Conservation (phyloP, 2,329 filamentous ascomycete genomes). For the Arthrinium phaeospermum region DNA sequence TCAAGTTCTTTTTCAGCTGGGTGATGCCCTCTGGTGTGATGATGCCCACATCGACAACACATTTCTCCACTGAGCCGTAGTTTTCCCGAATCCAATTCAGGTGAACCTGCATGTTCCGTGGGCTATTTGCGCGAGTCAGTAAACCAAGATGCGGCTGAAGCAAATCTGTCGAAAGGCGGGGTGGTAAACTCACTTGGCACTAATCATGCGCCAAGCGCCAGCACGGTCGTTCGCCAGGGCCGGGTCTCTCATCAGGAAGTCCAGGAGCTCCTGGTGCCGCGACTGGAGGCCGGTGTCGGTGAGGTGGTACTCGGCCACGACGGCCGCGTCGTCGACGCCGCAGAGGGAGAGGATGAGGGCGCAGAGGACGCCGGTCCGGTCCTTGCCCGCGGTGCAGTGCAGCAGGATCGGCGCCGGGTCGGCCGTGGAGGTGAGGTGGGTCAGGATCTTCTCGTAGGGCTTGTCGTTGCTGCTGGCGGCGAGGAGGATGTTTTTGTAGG, state of each 20-base stretch:
- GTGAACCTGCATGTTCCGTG: conserved; percentile 55
- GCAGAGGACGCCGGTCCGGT: conserved; percentile 69
- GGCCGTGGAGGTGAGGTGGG: conserved; percentile 25
- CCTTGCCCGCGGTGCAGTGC: conserved; percentile 49
- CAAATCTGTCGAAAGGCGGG: background rate
- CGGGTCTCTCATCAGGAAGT: conserved; percentile 55
- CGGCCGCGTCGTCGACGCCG: conserved; percentile 56
- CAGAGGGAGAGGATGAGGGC: conserved; percentile 65
- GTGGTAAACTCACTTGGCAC: conserved; percentile 45
- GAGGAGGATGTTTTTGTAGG: conserved; percentile 27
- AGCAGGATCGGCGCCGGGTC: conserved; percentile 53
- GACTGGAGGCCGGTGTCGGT: conserved; percentile 60
- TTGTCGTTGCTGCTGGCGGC: conserved; percentile 23
- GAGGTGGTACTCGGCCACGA: conserved; percentile 66
- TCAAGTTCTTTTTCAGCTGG: conserved; percentile 36
- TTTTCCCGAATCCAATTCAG: conserved; percentile 60
- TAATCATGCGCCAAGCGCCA: conserved; percentile 52
- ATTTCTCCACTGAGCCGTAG: conserved; percentile 69
- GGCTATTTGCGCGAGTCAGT: conserved; percentile 37
- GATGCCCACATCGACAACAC: conserved; percentile 64
- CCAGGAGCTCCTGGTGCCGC: conserved; percentile 41
- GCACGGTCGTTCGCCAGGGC: conserved; percentile 52
- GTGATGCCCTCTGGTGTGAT: conserved; percentile 60
- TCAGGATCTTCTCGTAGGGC: conserved; percentile 28
- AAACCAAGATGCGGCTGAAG: background rate